Evolutionary conservation across 2,329 filamentous ascomycete species (phyloP).

Genomic region (Colletotrichum navitas): DNA sequence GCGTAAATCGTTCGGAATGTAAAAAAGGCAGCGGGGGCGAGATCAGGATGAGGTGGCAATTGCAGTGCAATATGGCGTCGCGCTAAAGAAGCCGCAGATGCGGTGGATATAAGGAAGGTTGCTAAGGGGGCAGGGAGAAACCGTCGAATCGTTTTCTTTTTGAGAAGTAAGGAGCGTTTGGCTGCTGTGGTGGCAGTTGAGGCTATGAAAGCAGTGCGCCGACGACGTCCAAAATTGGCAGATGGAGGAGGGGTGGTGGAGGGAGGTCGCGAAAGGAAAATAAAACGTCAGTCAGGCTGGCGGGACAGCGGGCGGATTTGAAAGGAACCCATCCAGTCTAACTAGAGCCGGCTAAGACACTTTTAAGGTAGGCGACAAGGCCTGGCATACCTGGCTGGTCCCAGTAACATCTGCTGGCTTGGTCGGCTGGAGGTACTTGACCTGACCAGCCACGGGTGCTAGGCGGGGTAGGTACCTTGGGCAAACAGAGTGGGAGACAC

Average conservation of each 20-base stretch:
- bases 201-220: constrained; percentile 35
- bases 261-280: constrained; percentile 39
- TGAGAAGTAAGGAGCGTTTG: constrained; percentile 33
- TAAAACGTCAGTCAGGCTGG: constrained; percentile 43
- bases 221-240: constrained; percentile 34
- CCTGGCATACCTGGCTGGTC: not conserved
- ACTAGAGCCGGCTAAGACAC: constrained; percentile 18
- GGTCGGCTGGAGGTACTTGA: constrained; percentile 1
- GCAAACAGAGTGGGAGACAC: not conserved
- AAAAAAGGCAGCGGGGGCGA: constrained; percentile 16
- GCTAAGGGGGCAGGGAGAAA: not conserved
- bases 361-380: constrained; percentile 15
- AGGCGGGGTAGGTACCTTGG: constrained; percentile 8
- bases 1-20: constrained; percentile 11
- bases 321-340: constrained; percentile 30
- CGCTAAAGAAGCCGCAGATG: constrained; percentile 16
- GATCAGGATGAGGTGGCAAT: constrained; percentile 23
- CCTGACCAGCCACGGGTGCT: not conserved
- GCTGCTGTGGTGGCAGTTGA: constrained; percentile 30
- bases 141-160: constrained; percentile 5
- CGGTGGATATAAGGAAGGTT: constrained; percentile 3
- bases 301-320: constrained; percentile 36
- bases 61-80: constrained; percentile 27
- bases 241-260: constrained; percentile 40
- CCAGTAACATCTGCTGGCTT: constrained; percentile 9